Percentiles rank a stretch among this genome's conserved stretches.
Conservation (phyloP, 2,329 filamentous ascomycete genomes). For the Colletotrichum musicola region DNA sequence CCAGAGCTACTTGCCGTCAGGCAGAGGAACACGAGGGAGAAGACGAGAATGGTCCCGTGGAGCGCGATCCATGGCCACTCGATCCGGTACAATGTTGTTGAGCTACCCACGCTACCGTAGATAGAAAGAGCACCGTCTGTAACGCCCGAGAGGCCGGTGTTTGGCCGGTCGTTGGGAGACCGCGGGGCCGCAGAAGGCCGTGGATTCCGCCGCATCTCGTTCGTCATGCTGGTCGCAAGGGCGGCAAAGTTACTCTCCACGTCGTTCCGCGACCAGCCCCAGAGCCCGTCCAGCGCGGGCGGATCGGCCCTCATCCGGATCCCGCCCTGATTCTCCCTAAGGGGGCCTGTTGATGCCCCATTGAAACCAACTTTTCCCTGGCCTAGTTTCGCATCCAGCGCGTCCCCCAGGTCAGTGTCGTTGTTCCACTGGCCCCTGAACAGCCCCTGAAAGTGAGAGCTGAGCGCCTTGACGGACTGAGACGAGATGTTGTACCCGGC, state of each 20-base stretch:
- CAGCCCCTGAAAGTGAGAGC: conserved; percentile 8
- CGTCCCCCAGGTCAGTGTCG: not conserved
- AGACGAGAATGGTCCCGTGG: conserved; percentile 3
- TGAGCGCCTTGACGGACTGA: conserved; percentile 5
- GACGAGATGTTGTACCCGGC: not conserved
- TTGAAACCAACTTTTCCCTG: conserved; percentile 2
- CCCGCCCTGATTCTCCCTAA: not conserved
- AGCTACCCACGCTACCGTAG: not conserved
- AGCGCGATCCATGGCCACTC: conserved; percentile 28
- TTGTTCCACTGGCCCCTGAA: conserved; percentile 11
- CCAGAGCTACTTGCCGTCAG: not conserved
- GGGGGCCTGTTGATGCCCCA: not conserved
- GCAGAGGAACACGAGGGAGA: not conserved
- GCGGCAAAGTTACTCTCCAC: not conserved
- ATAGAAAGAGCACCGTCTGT: not conserved
- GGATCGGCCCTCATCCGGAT: not conserved
- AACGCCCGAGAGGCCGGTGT: not conserved
- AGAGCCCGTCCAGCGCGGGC: not conserved
- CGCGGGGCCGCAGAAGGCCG: not conserved
- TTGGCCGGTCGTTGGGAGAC: not conserved
- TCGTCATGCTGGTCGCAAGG: conserved; percentile 17
- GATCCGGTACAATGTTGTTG: conserved; percentile 9
- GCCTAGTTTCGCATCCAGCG: not conserved
- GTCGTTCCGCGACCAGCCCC: not conserved
- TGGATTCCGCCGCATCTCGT: conserved; percentile 18